Percentiles rank a stretch among this genome's conserved stretches.
Evolutionary conservation across 1,139 yeast genomes (phyloP).

Genomic region (Zygoascus sp.): DNA sequence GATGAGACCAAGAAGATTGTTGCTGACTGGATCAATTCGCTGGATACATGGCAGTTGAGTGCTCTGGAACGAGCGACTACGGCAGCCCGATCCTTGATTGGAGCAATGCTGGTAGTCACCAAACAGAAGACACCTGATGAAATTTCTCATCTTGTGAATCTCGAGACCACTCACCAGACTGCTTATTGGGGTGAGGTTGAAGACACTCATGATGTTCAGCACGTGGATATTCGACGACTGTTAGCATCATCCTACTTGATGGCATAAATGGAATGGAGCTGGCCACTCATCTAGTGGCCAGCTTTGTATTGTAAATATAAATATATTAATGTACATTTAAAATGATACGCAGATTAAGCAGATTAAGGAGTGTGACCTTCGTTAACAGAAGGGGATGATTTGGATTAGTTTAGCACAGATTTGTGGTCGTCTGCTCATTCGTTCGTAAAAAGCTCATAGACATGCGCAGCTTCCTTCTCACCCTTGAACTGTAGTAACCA

Average conservation of each 20-base stretch:
- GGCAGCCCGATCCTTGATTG: constrained; percentile 81
- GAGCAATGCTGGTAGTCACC: constrained; percentile 42
- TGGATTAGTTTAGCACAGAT: no score
- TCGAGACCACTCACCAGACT: constrained; percentile 82
- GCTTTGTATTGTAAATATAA: constrained; percentile 5
- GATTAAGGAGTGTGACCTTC: no score
- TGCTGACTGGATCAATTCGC: constrained; percentile 54
- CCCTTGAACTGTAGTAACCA: constrained; percentile 31
- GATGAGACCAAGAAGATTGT: constrained; percentile 60
- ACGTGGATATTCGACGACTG: constrained; percentile 79
- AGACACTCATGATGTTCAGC: constrained; percentile 95
- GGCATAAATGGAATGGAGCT: neutral
- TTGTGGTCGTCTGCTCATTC: no score
- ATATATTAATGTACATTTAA: constrained; percentile 13
- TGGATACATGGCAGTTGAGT: constrained; percentile 73
- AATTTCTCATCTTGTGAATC: constrained; percentile 68
- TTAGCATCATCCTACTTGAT: constrained; percentile 77
- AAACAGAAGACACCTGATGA: constrained; percentile 53
- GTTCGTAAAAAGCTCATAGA: constrained; percentile 24
- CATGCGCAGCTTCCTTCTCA: constrained; percentile 30
- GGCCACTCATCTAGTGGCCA: no score
- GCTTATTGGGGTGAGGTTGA: constrained; percentile 97
- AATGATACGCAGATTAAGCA: no score
- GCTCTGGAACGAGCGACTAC: constrained; percentile 86
- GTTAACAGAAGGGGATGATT: no score